Conservation (phyloP, 495 filamentous ascomycete species). For the Penicillium fimorum region DNA sequence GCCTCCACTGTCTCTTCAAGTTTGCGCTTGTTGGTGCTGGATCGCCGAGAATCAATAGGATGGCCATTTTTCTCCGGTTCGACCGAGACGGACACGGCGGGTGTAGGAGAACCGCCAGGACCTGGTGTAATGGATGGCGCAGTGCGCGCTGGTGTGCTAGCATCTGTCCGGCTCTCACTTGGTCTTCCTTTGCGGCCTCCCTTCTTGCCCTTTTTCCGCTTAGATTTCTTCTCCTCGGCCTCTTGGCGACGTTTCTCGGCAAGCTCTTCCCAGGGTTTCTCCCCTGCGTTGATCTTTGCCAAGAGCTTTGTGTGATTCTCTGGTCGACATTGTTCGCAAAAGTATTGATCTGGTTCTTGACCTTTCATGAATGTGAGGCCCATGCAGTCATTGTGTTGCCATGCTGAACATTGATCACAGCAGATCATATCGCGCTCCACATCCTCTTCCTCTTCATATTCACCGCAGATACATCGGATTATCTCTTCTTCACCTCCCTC, state of each 20-base stretch:
- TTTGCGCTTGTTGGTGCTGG: constrained; percentile 46
- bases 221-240: constrained; percentile 50
- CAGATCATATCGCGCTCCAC: constrained; percentile 82
- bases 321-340: constrained; percentile 85
- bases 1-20: constrained; percentile 40
- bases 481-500: constrained; percentile 59
- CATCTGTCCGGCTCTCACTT: constrained; percentile 43
- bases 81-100: constrained; percentile 24
- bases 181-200: constrained; percentile 39
- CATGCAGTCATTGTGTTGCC: constrained; percentile 98
- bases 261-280: constrained; percentile 80
- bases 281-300: constrained; percentile 69
- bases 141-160: constrained; percentile 32
- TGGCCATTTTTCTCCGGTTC: constrained; percentile 37
- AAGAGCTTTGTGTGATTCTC: constrained; percentile 76
- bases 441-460: constrained; percentile 77
- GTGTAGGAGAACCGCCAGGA: constrained; percentile 24
- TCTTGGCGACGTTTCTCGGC: constrained; percentile 52
- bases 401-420: constrained; percentile 85
- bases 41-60: constrained; percentile 24
- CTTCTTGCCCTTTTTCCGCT: constrained; percentile 49
- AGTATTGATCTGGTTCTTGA: constrained; percentile 75
- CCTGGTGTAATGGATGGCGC: constrained; percentile 33
- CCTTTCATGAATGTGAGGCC: constrained; percentile 74
- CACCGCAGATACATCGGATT: constrained; percentile 91